Evolutionary conservation across 495 filamentous ascomycete species (phyloP), one percentile per base, ranked within the genome.

Genomic region (Neurospora hispaniola): DNA sequence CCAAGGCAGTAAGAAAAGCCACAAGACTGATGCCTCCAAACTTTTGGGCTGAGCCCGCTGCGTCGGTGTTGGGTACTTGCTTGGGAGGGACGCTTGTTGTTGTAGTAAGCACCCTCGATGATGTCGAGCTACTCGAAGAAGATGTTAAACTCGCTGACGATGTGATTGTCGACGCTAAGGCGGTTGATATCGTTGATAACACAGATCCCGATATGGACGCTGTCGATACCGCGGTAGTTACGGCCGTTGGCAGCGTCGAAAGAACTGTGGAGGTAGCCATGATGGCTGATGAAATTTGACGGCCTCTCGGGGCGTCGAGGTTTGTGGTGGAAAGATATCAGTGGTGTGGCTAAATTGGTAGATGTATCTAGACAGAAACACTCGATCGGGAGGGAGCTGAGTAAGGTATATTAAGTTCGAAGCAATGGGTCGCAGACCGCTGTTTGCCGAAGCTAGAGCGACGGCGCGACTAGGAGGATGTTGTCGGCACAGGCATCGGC

Each of bases 1-100:
- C 88, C 75, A 97, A 80, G 71, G 94, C 94, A 43, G 94, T 90
- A 40, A 96, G 71, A 77, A 98, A 95, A 12, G 90, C 84, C 46
- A 87, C 82, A 39, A 90, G 79, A 72, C 85, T 87, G 70, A 89
- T 88, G 68, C 88, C 88, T 66, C 80, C 81, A n/a, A 78, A 76
- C 3, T 71, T 59, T 74, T 85, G 82, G 54, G 81, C 88, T 8
- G 74, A 75, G 23, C 83, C 85, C 9, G 76, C 27, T 23, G 69
- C 8, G 7, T 69, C 73, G 1, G 73, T 48, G 39, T 48, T 11
- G 72, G 48, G 48, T 31, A 59, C 23, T 14, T 73, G 14, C 18
- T 69, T 27, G 27, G 48, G 41, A 4, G 73, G n/a, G 1, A 70
- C 39, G 9, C 11, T 42, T 8, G 42, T 59, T 2, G 75, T 46